These are phyloP conservation scores for Eucalyptus curtisii DNA, from an alignment of 345 rosid genomes.

Conservation along the genomic window DNA sequence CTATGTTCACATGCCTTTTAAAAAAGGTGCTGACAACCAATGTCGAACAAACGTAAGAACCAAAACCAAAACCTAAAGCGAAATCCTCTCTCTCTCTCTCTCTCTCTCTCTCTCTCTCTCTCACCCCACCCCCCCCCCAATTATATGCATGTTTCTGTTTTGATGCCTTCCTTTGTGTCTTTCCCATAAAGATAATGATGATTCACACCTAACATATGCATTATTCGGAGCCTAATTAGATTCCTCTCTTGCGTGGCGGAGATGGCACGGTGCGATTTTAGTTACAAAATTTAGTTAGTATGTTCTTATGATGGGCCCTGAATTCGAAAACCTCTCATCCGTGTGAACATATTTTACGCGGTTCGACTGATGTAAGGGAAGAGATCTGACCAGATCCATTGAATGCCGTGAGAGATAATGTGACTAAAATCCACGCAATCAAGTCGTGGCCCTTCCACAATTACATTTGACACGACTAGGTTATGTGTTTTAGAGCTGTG, in stretches of 20 bases:
- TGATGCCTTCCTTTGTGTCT: background rate
- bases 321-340: background rate
- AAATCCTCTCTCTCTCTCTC: background rate
- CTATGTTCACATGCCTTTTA: background rate
- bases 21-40: background rate
- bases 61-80: background rate
- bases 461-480: background rate
- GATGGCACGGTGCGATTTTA: background rate
- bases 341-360: background rate
- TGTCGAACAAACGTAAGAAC: background rate
- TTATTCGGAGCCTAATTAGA: background rate
- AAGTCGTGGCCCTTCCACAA: background rate
- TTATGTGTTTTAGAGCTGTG: background rate
- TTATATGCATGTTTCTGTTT: background rate
- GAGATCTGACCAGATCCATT: background rate
- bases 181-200: background rate
- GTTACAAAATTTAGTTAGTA: background rate
- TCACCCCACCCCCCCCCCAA: background rate
- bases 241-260: background rate
- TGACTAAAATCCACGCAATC: background rate
- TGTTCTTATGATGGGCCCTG: background rate
- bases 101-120: background rate
- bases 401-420: background rate
- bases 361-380: background rate
- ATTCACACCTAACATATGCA: background rate